Percentiles rank a stretch among this genome's conserved stretches.
These are phyloP conservation scores for Chlorella sp. DNA, from an alignment of 139 green algal genomes.

Conservation along the genomic window DNA sequence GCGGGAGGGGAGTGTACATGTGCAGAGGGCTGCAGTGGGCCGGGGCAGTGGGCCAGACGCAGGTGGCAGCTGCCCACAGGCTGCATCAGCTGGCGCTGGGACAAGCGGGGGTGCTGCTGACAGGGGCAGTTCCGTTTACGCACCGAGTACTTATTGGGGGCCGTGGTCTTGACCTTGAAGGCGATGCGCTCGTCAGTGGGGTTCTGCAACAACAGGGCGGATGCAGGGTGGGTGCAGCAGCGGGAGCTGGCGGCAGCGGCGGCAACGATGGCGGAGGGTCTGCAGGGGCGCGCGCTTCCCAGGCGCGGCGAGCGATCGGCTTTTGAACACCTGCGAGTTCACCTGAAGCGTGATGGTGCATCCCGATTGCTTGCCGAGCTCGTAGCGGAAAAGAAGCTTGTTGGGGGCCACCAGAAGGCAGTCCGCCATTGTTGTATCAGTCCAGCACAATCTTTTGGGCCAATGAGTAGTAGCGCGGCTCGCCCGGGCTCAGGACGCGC, in stretches of 20 bases:
- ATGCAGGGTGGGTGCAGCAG: not conserved
- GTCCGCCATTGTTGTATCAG: slow-evolving; percentile 10
- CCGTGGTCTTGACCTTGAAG: slow-evolving; percentile 85
- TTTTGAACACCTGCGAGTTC: not conserved
- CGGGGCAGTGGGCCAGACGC: too few species aligned
- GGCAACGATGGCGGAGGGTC: not conserved
- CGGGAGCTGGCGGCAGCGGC: too few species aligned
- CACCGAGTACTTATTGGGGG: slow-evolving; percentile 78
- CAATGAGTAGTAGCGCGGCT: too few species aligned
- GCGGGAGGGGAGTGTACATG: not conserved
- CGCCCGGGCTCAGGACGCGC: too few species aligned
- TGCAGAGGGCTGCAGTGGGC: too few species aligned
- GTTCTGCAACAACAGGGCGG: slow-evolving; percentile 46
- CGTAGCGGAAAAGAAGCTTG: slow-evolving; percentile 69
- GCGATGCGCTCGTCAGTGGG: slow-evolving; percentile 53
- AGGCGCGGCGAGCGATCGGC: not conserved
- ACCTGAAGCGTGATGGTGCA: slow-evolving; percentile 12
- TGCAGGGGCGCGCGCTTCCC: not conserved
- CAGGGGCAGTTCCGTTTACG: not conserved
- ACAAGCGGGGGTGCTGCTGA: too few species aligned
- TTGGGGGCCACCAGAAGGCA: slow-evolving; percentile 44
- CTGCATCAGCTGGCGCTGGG: not conserved
- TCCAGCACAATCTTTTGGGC: too few species aligned
- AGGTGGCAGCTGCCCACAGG: not conserved
- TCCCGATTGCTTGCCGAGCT: slow-evolving; percentile 44